These are phyloP conservation scores for Rubia yunnanensis DNA, from an alignment of 257 asterid species.

Conservation along the genomic window DNA sequence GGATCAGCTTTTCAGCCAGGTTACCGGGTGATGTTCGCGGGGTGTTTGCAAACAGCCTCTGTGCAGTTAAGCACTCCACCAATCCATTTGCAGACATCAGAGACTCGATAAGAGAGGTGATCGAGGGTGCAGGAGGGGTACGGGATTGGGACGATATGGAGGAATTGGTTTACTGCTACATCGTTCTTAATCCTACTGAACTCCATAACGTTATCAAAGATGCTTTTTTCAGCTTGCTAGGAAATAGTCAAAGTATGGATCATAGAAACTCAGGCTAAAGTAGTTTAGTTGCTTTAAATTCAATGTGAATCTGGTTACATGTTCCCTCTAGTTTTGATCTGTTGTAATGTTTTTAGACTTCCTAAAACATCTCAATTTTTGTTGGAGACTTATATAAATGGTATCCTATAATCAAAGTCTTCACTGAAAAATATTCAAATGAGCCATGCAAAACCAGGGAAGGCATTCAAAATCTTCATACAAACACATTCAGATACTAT, in stretches of 20 bases:
- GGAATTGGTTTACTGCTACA: slow-evolving; percentile 50
- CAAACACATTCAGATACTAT: background rate
- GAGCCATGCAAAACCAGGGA: too few relatives aligned
- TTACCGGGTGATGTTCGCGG: slow-evolving; percentile 39
- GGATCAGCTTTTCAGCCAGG: slow-evolving; percentile 56
- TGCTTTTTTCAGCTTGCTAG: slow-evolving; percentile 46
- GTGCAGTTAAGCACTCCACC: slow-evolving; percentile 50
- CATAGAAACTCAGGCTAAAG: background rate
- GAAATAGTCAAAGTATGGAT: background rate
- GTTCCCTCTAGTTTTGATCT: background rate
- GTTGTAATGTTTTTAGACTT: background rate
- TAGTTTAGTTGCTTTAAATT: background rate
- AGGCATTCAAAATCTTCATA: background rate
- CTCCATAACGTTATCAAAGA: slow-evolving; percentile 32
- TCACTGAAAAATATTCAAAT: background rate
- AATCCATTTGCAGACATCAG: slow-evolving; percentile 44
- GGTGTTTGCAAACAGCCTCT: slow-evolving; percentile 37
- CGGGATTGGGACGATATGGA: slow-evolving; percentile 55
- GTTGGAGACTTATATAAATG: background rate
- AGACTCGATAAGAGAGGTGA: slow-evolving; percentile 42
- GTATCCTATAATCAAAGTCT: background rate
- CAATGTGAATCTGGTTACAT: background rate
- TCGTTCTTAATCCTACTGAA: slow-evolving; percentile 46
- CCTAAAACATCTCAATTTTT: background rate
- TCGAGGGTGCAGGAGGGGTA: slow-evolving; percentile 43